Percentiles rank a stretch among this genome's conserved stretches.
Evolutionary conservation across 2,329 filamentous ascomycete genomes (phyloP).

Genomic region (Coniella lustricola): DNA sequence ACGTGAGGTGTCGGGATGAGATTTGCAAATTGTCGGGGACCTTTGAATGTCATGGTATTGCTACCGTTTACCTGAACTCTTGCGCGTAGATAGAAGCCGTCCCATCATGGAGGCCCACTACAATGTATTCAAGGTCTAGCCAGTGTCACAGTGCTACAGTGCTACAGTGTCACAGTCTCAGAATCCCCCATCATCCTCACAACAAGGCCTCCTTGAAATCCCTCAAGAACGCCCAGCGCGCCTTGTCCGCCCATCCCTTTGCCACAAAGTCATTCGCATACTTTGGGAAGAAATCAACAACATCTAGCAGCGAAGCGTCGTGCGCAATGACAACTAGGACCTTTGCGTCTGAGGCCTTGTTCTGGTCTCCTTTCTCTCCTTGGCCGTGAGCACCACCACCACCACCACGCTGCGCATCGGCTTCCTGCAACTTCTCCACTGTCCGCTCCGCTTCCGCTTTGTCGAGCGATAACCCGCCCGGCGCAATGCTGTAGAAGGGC

Average conservation of each 20-base stretch:
- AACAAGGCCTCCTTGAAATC: constrained; percentile 30
- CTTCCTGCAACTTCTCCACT: constrained; percentile 36
- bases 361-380: too few relatives aligned
- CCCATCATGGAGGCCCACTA: too few relatives aligned
- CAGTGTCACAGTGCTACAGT: too few relatives aligned
- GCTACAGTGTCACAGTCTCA: too few relatives aligned
- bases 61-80: too few relatives aligned
- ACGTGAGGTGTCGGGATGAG: too few relatives aligned
- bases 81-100: too few relatives aligned
- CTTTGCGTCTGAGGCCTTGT: constrained; percentile 22
- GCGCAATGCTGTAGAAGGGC: constrained; percentile 25
- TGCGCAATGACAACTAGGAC: constrained; percentile 41
- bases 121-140: too few relatives aligned
- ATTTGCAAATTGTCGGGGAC: too few relatives aligned
- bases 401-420: constrained; percentile 28
- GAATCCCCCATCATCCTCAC: background rate
- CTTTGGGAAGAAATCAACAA: constrained; percentile 43
- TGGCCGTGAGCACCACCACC: too few relatives aligned
- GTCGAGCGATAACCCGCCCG: constrained; percentile 20
- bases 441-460: constrained; percentile 29
- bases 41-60: too few relatives aligned
- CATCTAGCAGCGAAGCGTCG: constrained; percentile 33
- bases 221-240: constrained; percentile 41
- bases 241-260: constrained; percentile 37
- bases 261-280: constrained; percentile 36